Percentiles rank a stretch among this genome's conserved stretches.
These are phyloP conservation scores for Bruguiera sexangula DNA, from an alignment of 345 rosid species.

Conservation along the genomic window DNA sequence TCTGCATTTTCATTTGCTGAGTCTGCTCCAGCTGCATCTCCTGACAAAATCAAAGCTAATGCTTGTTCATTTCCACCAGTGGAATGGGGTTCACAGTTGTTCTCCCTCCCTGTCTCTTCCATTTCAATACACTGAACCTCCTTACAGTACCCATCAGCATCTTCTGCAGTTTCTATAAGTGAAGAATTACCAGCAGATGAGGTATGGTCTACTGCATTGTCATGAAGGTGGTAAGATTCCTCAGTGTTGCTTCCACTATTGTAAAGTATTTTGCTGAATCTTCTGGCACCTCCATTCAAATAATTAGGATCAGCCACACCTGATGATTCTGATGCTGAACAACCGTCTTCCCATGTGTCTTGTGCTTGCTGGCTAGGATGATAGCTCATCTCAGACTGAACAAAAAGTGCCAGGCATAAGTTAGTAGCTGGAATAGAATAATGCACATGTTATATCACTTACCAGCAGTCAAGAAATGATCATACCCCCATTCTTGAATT, in stretches of 20 bases:
- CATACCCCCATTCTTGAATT: slow-evolving; percentile 48
- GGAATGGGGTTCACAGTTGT: slow-evolving; percentile 24
- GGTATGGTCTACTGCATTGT: slow-evolving; percentile 37
- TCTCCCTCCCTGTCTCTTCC: slow-evolving; percentile 43
- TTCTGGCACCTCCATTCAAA: slow-evolving; percentile 17
- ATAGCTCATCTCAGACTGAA: slow-evolving; percentile 47
- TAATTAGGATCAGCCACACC: slow-evolving; percentile 35
- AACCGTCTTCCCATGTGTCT: slow-evolving; percentile 62
- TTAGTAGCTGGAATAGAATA: slow-evolving; percentile 16
- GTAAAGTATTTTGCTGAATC: slow-evolving; percentile 19
- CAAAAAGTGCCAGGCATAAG: slow-evolving; percentile 12
- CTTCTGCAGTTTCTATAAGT: slow-evolving; percentile 31
- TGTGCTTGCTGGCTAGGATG: slow-evolving; percentile 33
- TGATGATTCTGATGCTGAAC: slow-evolving; percentile 62
- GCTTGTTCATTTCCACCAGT: slow-evolving; percentile 34
- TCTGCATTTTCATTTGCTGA: slow-evolving; percentile 38
- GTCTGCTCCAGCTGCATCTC: slow-evolving; percentile 27
- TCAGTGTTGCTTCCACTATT: slow-evolving; percentile 42
- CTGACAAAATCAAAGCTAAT: slow-evolving; percentile 23
- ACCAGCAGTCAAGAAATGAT: slow-evolving; percentile 6
- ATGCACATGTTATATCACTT: neutral
- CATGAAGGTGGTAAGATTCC: slow-evolving; percentile 28
- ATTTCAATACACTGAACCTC: slow-evolving; percentile 82
- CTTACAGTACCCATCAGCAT: slow-evolving; percentile 72
- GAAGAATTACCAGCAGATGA: slow-evolving; percentile 50